Evolutionary conservation across 78 protist species (phyloP), one percentile per base, ranked within the genome.

Genomic region (Acrasis kona): DNA sequence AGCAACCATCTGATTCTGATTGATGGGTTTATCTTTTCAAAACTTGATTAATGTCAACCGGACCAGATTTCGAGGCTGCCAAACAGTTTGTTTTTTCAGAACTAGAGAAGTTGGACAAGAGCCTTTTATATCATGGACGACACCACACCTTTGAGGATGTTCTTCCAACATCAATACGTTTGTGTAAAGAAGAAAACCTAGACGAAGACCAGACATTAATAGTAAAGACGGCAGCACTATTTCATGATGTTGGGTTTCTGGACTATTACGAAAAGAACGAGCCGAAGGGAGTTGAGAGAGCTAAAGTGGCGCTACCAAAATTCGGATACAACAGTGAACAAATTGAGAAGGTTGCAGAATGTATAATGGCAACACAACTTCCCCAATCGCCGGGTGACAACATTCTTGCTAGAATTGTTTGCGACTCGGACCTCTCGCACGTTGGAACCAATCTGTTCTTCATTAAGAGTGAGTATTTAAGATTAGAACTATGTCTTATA

Each of bases 191-290:
- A 19, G 65, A 67, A 29, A 19, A 19, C 28, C 19, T 67, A 67
- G 12, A 19, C 28, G 71, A 67, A 19, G 71, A 19, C 19, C 66
- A 67, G 66, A 19, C 19, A 19, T 28, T 19, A 30, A 19, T 67
- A 30, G 19, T 67, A 67, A 67, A 67, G 19, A 19, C 39, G 19
- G 76, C 76, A n/a, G 76, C 76, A 19, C 68, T 72, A 36, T 72
- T n/a, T 19, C 76, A 72, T 64, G 76, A 72, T 31, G 39, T 40
- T 31, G 76, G 76, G 19, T 72, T 40, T 64, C 68, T 72, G 34
- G 76, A 72, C 64, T 19, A 19, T 12, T 72, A 72, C 19, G 29
- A 19, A 19, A 69, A 72, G 19, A 72, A 72, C 64, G 76, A 72
- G 68, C 68, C 72, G 64, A 19, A 40, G 19, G 76, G 76, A n/a